These are phyloP conservation scores for Paramecium pentaurelia DNA, from an alignment of 73 alveolate genomes.

Conservation along the genomic window DNA sequence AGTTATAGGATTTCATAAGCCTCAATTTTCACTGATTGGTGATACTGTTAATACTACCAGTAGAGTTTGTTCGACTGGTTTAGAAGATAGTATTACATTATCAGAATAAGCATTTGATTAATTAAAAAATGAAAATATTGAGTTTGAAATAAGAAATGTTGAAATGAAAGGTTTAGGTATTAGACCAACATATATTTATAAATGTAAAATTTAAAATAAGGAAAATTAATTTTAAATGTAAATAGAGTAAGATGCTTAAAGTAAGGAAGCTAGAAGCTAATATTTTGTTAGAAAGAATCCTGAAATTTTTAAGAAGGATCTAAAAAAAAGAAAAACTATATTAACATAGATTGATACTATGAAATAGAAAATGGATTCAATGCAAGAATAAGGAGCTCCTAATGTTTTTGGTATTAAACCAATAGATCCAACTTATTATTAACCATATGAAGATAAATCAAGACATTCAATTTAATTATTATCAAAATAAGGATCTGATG, in stretches of 20 bases:
- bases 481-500: neutral
- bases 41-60: conserved; percentile 55
- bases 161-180: conserved; percentile 35
- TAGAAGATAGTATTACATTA: conserved; percentile 38
- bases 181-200: neutral
- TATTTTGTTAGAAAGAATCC: neutral
- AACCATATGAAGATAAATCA: neutral
- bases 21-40: conserved; percentile 55
- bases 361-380: neutral
- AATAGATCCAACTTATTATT: neutral
- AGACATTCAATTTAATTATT: neutral
- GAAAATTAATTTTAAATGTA: neutral
- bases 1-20: conserved; percentile 55
- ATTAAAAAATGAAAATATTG: conserved; percentile 7
- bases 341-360: neutral
- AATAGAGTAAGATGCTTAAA: neutral
- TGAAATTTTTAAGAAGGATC: neutral
- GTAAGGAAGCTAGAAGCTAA: neutral
- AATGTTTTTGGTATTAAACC: neutral
- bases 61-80: conserved; percentile 57
- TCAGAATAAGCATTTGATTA: conserved; percentile 53
- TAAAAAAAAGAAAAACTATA: neutral
- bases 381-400: neutral
- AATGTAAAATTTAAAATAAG: neutral
- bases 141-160: neutral